phyloP scores from a whole-genome alignment of 257 asterid species.

The Anisodus acutangulus region DNA sequence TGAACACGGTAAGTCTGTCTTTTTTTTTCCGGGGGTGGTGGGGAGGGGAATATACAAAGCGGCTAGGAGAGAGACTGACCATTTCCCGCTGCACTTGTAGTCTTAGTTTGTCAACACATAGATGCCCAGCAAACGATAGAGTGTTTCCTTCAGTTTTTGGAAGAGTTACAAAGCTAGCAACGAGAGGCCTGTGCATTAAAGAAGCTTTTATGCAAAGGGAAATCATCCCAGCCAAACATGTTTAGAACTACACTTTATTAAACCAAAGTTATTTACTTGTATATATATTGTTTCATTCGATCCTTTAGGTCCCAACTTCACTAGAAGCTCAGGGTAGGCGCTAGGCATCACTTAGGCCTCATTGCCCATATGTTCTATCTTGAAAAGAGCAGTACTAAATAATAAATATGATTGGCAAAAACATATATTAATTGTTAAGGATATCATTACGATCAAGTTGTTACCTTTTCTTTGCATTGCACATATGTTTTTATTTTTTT shows the following conservation, averaged over 20 bases:
- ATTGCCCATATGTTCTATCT: neutral
- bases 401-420: neutral
- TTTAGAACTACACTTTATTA: neutral
- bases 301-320: too few relatives aligned
- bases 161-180: slow-evolving; percentile 49
- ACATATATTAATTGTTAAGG: neutral
- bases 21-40: neutral
- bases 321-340: neutral
- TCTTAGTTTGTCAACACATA: slow-evolving; percentile 55
- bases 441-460: too few relatives aligned
- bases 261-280: neutral
- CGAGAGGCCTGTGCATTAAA: slow-evolving; percentile 66
- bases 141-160: slow-evolving; percentile 49
- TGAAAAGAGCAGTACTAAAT: neutral
- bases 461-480: too few relatives aligned
- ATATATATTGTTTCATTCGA: too few relatives aligned
- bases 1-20: too few relatives aligned
- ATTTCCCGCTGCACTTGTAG: slow-evolving; percentile 57
- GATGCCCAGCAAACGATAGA: slow-evolving; percentile 62
- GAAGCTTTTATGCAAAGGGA: neutral
- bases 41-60: neutral
- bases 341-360: neutral
- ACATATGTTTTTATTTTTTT: neutral
- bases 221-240: slow-evolving; percentile 24
- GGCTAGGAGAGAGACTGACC: slow-evolving; percentile 50